phyloP scores from a whole-genome alignment of 306 rosid species.

The Vigna unguiculata region DNA sequence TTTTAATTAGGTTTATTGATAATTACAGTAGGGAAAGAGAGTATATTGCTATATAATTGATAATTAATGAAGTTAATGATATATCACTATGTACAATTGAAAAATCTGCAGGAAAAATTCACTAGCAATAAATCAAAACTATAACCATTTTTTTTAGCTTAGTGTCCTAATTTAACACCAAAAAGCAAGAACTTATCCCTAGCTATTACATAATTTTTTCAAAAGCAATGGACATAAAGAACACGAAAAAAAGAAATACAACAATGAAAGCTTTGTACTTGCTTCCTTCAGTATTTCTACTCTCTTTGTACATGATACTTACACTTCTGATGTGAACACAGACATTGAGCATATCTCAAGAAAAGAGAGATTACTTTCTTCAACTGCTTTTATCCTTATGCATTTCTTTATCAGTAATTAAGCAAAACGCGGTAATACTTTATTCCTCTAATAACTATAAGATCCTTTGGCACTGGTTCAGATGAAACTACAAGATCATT shows the following conservation, averaged over 20 bases:
- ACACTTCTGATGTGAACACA: background rate
- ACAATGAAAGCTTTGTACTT: background rate
- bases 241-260: background rate
- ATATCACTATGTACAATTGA: too few relatives aligned
- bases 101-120: too few relatives aligned
- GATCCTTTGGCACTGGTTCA: background rate
- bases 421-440: slow-evolving; percentile 23
- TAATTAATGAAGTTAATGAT: too few relatives aligned
- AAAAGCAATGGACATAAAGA: background rate
- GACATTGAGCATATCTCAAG: slow-evolving; percentile 10
- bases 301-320: background rate
- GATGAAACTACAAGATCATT: background rate
- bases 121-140: too few relatives aligned
- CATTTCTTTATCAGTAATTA: slow-evolving; percentile 1
- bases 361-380: slow-evolving; percentile 35
- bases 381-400: background rate
- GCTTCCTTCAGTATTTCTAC: background rate
- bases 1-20: too few relatives aligned
- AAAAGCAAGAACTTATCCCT: background rate
- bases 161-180: background rate
- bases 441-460: slow-evolving; percentile 15
- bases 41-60: too few relatives aligned
- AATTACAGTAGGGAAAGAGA: too few relatives aligned
- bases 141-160: background rate
- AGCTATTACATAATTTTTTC: background rate